These are phyloP conservation scores for Lanzia echinophila DNA, from an alignment of 2,329 filamentous ascomycete species.

Conservation along the genomic window DNA sequence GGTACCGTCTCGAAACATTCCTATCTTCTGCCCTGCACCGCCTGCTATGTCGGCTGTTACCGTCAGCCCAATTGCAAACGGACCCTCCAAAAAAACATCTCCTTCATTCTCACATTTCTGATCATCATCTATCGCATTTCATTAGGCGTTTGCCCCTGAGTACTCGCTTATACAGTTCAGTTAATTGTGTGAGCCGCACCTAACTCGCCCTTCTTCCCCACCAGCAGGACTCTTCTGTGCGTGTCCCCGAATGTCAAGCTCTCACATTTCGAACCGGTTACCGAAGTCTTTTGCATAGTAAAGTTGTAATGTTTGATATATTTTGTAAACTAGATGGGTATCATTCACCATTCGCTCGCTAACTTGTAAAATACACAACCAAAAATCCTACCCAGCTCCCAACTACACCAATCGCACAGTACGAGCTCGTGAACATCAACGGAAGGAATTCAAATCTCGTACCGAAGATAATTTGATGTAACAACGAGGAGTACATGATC, in stretches of 20 bases:
- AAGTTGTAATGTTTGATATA: neutral
- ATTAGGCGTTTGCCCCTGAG: neutral
- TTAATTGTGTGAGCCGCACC: neutral
- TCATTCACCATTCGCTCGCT: constrained; percentile 13
- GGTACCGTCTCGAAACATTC: neutral
- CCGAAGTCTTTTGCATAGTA: neutral
- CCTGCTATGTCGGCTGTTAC: neutral
- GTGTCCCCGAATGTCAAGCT: neutral
- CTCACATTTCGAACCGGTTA: neutral
- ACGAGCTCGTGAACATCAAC: constrained; percentile 94
- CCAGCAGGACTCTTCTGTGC: neutral
- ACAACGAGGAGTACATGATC: constrained; percentile 78
- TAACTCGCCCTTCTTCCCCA: neutral
- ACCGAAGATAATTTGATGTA: constrained; percentile 81
- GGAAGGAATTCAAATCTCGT: constrained; percentile 82
- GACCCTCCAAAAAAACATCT: neutral
- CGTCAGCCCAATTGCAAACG: neutral
- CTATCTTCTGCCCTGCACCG: too few species aligned
- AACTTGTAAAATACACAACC: constrained; percentile 72
- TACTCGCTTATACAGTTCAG: neutral
- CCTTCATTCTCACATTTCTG: neutral
- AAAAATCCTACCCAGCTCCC: constrained; percentile 94
- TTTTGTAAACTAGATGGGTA: constrained; percentile 11
- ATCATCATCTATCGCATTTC: neutral
- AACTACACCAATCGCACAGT: constrained; percentile 88